These are phyloP conservation scores for Theobroma grandiflorum DNA, from an alignment of 441 rosid genomes.

Conservation along the genomic window DNA sequence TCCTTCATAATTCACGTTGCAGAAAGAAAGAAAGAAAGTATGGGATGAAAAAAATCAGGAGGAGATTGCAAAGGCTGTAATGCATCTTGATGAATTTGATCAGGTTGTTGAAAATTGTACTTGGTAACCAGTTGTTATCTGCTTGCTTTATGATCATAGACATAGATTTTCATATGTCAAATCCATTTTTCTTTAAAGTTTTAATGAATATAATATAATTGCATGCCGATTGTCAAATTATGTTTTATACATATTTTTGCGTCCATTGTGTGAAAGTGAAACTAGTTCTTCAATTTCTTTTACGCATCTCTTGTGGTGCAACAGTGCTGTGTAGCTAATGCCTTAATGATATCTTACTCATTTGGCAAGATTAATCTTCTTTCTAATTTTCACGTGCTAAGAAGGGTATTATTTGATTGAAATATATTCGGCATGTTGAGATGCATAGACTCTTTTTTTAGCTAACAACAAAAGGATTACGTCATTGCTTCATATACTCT, in stretches of 20 bases:
- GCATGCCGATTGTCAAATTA: slow-evolving; percentile 10
- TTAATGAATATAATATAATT: slow-evolving; percentile 9
- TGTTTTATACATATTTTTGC: neutral
- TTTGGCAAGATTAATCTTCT: slow-evolving; percentile 7
- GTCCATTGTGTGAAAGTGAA: slow-evolving; percentile 9
- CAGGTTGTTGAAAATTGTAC: slow-evolving; percentile 59
- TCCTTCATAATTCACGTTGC: slow-evolving; percentile 24
- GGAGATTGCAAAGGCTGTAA: slow-evolving; percentile 86
- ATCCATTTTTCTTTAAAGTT: slow-evolving; percentile 17
- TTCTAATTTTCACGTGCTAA: slow-evolving; percentile 3
- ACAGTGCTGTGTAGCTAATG: neutral
- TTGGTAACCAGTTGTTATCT: slow-evolving; percentile 20
- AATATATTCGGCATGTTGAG: slow-evolving; percentile 12
- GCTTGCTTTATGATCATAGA: slow-evolving; percentile 2
- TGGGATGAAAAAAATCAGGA: slow-evolving; percentile 95
- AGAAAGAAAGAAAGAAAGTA: slow-evolving; percentile 88
- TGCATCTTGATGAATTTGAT: slow-evolving; percentile 76
- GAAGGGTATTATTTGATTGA: slow-evolving; percentile 10
- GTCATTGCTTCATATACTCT: neutral
- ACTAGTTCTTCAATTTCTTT: slow-evolving; percentile 11
- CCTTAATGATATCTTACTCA: neutral
- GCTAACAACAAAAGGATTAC: neutral
- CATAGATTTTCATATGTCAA: neutral
- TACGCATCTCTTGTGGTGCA: slow-evolving; percentile 7
- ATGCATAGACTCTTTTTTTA: slow-evolving; percentile 11